Percentiles rank a stretch among this genome's conserved stretches.
These are phyloP conservation scores for Verbena officinalis DNA, from an alignment of 257 asterid genomes.

Conservation along the genomic window DNA sequence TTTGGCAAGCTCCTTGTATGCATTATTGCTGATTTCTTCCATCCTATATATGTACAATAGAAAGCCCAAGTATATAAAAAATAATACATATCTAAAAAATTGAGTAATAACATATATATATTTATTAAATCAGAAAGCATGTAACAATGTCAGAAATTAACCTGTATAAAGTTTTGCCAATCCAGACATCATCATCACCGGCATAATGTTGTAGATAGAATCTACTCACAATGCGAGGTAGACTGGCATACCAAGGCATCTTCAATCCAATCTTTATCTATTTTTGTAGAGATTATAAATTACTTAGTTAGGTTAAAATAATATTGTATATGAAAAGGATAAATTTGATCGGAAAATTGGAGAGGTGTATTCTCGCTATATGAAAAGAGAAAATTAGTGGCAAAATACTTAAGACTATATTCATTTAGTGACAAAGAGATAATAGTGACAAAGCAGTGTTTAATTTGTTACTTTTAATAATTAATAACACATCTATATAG, in stretches of 20 bases:
- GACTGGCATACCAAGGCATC: conserved; percentile 50
- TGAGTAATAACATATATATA: background rate
- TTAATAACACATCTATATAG: too few species aligned
- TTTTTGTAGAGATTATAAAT: background rate
- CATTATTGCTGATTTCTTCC: conserved; percentile 48
- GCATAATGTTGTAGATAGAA: conserved; percentile 39
- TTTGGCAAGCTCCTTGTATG: conserved; percentile 45
- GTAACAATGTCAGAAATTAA: background rate
- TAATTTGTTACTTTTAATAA: too few species aligned
- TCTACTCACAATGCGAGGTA: conserved; percentile 43
- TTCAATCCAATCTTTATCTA: conserved; percentile 35
- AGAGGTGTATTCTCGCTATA: too few species aligned
- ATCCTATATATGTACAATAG: conserved; percentile 29
- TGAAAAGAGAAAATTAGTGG: too few species aligned
- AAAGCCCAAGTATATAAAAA: too few species aligned
- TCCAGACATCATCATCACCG: conserved; percentile 41
- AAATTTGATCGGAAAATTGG: too few species aligned
- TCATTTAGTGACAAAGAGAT: too few species aligned
- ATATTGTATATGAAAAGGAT: too few species aligned
- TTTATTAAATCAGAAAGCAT: background rate
- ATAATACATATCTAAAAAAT: too few species aligned
- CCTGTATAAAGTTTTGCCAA: conserved; percentile 46
- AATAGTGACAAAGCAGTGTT: too few species aligned
- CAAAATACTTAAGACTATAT: too few species aligned
- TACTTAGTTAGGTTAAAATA: background rate